Conservation (phyloP, 2,329 filamentous ascomycete genomes). For the Neonectria coccinea region DNA sequence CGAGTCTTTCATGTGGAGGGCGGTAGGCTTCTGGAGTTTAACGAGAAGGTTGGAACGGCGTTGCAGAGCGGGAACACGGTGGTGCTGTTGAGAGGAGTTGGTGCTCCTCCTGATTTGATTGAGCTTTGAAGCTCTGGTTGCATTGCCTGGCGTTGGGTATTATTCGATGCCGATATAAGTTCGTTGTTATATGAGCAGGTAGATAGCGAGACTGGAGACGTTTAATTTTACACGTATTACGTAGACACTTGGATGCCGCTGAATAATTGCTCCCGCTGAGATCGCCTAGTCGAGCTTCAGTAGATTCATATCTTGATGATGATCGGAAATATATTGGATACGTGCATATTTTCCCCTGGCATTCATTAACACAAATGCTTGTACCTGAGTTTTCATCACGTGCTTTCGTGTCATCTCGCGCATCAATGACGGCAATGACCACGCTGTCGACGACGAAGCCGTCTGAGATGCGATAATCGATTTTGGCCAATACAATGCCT, state of each 20-base stretch:
- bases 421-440: constrained; percentile 25
- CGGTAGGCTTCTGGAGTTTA: constrained; percentile 86
- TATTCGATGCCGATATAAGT: constrained; percentile 1
- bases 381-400: constrained; percentile 24
- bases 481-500: constrained; percentile 64
- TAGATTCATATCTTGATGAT: constrained; percentile 3
- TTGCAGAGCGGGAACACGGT: constrained; percentile 89
- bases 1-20: constrained; percentile 94
- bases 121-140: constrained; percentile 50
- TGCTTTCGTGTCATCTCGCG: constrained; percentile 37
- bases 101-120: constrained; percentile 80
- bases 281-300: background rate
- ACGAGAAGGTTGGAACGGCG: constrained; percentile 81
- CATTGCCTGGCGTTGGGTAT: constrained; percentile 38
- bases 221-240: background rate
- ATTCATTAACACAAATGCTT: constrained; percentile 6
- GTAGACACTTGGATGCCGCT: background rate
- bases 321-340: background rate
- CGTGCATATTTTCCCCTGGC: background rate
- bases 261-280: constrained; percentile 2
- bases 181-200: background rate
- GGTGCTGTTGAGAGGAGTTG: constrained; percentile 87
- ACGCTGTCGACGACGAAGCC: background rate
- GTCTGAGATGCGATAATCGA: constrained; percentile 29
- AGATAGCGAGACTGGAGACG: constrained; percentile 6